Conservation (phyloP, 2,329 filamentous ascomycete genomes). For the Fulvia fulva region DNA sequence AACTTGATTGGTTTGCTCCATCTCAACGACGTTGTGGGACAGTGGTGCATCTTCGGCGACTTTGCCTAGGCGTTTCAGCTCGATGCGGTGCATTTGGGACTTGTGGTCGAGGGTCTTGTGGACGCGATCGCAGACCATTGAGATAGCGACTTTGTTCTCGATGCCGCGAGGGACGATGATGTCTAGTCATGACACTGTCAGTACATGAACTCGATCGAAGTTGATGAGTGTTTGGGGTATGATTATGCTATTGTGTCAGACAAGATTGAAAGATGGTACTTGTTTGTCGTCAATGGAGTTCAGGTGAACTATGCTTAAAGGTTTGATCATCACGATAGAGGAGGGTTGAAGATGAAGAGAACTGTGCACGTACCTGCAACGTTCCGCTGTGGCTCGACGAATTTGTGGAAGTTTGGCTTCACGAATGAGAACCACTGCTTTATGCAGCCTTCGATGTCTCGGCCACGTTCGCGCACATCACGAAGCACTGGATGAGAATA, state of each 20-base stretch:
- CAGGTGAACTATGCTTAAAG: slow-evolving; percentile 40
- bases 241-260: slow-evolving; percentile 27
- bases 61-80: slow-evolving; percentile 70
- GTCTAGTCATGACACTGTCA: slow-evolving; percentile 48
- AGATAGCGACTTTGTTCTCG: slow-evolving; percentile 88
- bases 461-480: slow-evolving; percentile 82
- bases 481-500: slow-evolving; percentile 60
- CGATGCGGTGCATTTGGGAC: slow-evolving; percentile 74
- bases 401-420: slow-evolving; percentile 94
- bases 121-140: slow-evolving; percentile 90
- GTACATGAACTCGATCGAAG: neutral
- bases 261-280: slow-evolving; percentile 35
- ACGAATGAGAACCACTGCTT: slow-evolving; percentile 98
- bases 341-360: slow-evolving; percentile 3
- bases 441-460: slow-evolving; percentile 91
- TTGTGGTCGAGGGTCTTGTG: slow-evolving; percentile 82
- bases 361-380: slow-evolving; percentile 61
- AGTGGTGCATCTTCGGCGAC: slow-evolving; percentile 65
- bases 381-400: slow-evolving; percentile 84
- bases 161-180: slow-evolving; percentile 93
- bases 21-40: slow-evolving; percentile 67
- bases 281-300: slow-evolving; percentile 36
- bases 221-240: neutral
- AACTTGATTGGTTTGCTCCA: slow-evolving; percentile 76
- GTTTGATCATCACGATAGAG: slow-evolving; percentile 34